Conservation (phyloP, 495 filamentous ascomycete species). For the Pyrenopolyporus hunteri region DNA sequence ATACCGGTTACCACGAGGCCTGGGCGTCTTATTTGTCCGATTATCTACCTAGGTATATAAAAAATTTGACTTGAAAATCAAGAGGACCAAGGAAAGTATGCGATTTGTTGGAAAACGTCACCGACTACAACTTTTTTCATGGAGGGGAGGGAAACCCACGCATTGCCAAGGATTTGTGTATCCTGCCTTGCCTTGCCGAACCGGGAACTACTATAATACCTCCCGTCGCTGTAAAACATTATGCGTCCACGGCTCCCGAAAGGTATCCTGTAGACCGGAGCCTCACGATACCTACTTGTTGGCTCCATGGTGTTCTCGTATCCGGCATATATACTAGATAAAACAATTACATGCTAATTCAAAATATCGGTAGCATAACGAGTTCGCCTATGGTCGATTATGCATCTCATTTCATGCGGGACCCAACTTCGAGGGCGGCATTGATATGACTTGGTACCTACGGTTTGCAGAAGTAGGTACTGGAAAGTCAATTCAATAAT, state of each 20-base stretch:
- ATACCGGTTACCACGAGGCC: constrained; percentile 17
- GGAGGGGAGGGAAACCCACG: constrained; percentile 12
- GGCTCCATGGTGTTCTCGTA: not conserved
- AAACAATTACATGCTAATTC: not conserved
- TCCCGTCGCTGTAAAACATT: constrained; percentile 5
- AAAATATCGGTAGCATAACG: not conserved
- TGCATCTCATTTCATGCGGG: constrained; percentile 11
- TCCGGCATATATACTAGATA: not conserved
- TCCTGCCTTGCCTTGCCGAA: constrained; percentile 10
- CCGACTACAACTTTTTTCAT: not conserved
- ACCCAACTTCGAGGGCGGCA: constrained; percentile 11
- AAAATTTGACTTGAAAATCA: constrained; percentile 23
- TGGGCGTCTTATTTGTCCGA: constrained; percentile 24
- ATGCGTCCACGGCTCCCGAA: not conserved
- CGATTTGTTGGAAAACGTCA: constrained; percentile 24
- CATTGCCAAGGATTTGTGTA: constrained; percentile 19
- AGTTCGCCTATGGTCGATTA: not conserved
- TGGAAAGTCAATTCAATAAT: not conserved
- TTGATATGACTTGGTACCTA: not conserved
- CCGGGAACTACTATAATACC: constrained; percentile 9
- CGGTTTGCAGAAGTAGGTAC: not conserved
- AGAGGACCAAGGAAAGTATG: constrained; percentile 2
- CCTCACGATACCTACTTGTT: not conserved
- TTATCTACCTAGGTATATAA: constrained; percentile 24
- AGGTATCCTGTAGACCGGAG: constrained; percentile 2